Conservation (phyloP, 257 asterid genomes). For the Petrea volubilis region DNA sequence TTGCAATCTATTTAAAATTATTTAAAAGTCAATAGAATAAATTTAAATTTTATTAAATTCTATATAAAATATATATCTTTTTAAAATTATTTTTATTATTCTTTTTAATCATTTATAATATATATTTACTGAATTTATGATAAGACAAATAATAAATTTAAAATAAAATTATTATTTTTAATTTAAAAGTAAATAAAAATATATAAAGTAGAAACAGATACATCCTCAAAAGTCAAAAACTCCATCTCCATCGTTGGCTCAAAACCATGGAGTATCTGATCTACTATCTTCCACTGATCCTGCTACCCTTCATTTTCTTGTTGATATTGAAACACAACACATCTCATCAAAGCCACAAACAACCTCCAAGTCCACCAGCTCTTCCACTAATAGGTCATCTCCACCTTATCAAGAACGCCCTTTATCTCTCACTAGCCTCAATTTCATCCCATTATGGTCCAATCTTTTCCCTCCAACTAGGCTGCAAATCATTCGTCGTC, state of each 20-base stretch:
- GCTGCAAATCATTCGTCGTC: slow-evolving; percentile 36
- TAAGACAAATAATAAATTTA: too few relatives aligned
- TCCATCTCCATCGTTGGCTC: neutral
- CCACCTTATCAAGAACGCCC: slow-evolving; percentile 43
- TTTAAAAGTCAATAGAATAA: too few relatives aligned
- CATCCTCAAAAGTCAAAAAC: too few relatives aligned
- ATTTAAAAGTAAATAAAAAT: too few relatives aligned
- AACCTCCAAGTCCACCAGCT: slow-evolving; percentile 50
- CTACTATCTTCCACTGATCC: neutral
- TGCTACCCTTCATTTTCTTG: slow-evolving; percentile 3
- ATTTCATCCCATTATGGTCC: slow-evolving; percentile 47
- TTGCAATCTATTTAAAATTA: too few relatives aligned
- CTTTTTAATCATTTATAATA: too few relatives aligned
- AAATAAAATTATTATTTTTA: too few relatives aligned
- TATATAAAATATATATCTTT: too few relatives aligned
- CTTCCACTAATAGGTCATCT: slow-evolving; percentile 65
- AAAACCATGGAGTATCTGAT: slow-evolving; percentile 25
- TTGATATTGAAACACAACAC: slow-evolving; percentile 6
- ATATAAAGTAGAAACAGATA: too few relatives aligned
- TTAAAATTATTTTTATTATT: too few relatives aligned
- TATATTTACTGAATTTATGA: too few relatives aligned
- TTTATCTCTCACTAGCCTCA: slow-evolving; percentile 34
- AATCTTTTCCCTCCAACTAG: slow-evolving; percentile 42
- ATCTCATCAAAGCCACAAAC: slow-evolving; percentile 2
- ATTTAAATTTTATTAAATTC: too few relatives aligned